Evolutionary conservation across 495 filamentous ascomycete species (phyloP).

Genomic region (Rusavskia elegans): DNA sequence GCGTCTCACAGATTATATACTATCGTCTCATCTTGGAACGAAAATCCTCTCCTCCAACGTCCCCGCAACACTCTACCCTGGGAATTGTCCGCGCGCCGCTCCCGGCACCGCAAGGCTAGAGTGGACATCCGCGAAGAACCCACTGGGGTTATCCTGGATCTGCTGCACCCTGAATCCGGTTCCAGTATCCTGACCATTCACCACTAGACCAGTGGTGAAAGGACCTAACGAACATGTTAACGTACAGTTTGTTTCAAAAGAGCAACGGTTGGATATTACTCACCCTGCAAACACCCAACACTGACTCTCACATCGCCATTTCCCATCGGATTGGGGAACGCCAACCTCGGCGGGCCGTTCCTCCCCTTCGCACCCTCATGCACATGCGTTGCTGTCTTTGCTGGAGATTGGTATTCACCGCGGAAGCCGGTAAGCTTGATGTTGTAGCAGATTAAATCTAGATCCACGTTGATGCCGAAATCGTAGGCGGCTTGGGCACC

Average conservation of each 20-base stretch:
- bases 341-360: constrained; percentile 22
- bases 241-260: background rate
- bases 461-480: constrained; percentile 22
- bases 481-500: constrained; percentile 20
- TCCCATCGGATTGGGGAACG: constrained; percentile 25
- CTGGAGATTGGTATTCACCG: constrained; percentile 21
- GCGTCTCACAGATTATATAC: too few species aligned
- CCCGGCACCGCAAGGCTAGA: constrained; percentile 19
- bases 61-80: too few species aligned
- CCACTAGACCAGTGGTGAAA: constrained; percentile 23
- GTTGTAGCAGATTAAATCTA: constrained; percentile 25
- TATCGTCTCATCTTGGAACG: too few species aligned
- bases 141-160: constrained; percentile 21
- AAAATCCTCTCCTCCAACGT: too few species aligned
- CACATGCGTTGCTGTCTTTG: constrained; percentile 26
- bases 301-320: constrained; percentile 13
- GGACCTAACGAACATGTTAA: constrained; percentile 13
- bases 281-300: constrained; percentile 18
- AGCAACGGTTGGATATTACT: background rate
- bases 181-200: constrained; percentile 18
- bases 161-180: constrained; percentile 20
- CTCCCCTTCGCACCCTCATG: constrained; percentile 21
- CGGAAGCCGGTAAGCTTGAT: constrained; percentile 21
- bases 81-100: constrained; percentile 20
- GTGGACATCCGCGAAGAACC: constrained; percentile 23